Conservation (phyloP, 2,329 filamentous ascomycete genomes). For the Aschersonia sp. region DNA sequence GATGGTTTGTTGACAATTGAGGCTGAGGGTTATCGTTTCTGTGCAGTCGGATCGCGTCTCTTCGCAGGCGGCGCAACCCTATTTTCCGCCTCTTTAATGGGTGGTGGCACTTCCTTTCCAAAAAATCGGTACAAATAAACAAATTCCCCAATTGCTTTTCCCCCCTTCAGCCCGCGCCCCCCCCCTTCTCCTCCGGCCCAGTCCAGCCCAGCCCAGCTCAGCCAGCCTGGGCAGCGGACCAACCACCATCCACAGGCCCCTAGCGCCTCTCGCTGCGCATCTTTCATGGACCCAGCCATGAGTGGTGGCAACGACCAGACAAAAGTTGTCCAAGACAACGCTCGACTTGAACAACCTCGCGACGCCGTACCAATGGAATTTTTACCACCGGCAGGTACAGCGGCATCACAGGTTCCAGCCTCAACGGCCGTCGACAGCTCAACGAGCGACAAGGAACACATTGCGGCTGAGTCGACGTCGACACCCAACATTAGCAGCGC, state of each 20-base stretch:
- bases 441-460: not conserved
- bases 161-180: conserved; percentile 4
- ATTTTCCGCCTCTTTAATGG: too few relatives aligned
- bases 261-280: conserved; percentile 3
- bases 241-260: not conserved
- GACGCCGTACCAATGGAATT: conserved; percentile 23
- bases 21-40: too few relatives aligned
- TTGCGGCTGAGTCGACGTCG: not conserved
- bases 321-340: conserved; percentile 11
- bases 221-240: not conserved
- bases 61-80: too few relatives aligned
- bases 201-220: not conserved
- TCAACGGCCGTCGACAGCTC: conserved; percentile 6
- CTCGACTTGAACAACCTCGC: conserved; percentile 17
- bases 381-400: conserved; percentile 11
- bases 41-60: too few relatives aligned
- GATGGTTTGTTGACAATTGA: too few relatives aligned
- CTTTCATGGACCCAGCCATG: conserved; percentile 18
- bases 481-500: not conserved
- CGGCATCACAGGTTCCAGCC: conserved; percentile 6
- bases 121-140: not conserved
- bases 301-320: conserved; percentile 12
- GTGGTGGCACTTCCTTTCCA: too few relatives aligned
- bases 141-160: conserved; percentile 2
- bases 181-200: not conserved